Percentiles rank a stretch among this genome's conserved stretches.
phyloP scores from a whole-genome alignment of 2,329 filamentous ascomycete genomes.

The Clarireedia homoeocarpa region DNA sequence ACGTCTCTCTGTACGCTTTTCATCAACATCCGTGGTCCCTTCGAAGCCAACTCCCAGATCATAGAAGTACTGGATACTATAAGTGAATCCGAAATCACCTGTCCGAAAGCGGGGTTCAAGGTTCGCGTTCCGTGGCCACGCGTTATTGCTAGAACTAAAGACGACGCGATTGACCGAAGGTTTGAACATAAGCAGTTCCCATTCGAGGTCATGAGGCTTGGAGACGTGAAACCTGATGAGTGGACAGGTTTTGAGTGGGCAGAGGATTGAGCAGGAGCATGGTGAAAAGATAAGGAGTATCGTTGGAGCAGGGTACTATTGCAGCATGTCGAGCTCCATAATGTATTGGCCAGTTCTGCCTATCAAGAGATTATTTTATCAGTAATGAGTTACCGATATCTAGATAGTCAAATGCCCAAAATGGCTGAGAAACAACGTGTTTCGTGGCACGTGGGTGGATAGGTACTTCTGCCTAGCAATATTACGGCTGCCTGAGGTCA shows the following conservation, averaged over 20 bases:
- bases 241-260: background rate
- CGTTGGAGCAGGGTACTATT: too few species aligned
- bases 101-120: background rate
- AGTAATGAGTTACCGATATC: too few species aligned
- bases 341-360: too few species aligned
- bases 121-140: background rate
- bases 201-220: background rate
- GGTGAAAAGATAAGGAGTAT: too few species aligned
- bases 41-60: background rate
- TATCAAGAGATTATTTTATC: too few species aligned
- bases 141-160: background rate
- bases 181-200: background rate
- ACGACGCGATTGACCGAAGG: background rate
- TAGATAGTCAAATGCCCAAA: too few species aligned
- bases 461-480: too few species aligned
- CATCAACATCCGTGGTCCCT: background rate
- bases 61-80: background rate
- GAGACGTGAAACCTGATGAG: background rate
- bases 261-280: background rate
- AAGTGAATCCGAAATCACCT: background rate
- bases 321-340: too few species aligned
- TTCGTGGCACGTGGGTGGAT: too few species aligned
- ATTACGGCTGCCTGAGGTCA: too few species aligned
- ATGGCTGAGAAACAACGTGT: too few species aligned
- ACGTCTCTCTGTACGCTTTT: background rate